A percentile compares a stretch with the other conserved stretches of the same genome.
Evolutionary conservation across 1,284 basidiomycete species (phyloP).

Genomic region (Gastroboletus turbinatus): DNA sequence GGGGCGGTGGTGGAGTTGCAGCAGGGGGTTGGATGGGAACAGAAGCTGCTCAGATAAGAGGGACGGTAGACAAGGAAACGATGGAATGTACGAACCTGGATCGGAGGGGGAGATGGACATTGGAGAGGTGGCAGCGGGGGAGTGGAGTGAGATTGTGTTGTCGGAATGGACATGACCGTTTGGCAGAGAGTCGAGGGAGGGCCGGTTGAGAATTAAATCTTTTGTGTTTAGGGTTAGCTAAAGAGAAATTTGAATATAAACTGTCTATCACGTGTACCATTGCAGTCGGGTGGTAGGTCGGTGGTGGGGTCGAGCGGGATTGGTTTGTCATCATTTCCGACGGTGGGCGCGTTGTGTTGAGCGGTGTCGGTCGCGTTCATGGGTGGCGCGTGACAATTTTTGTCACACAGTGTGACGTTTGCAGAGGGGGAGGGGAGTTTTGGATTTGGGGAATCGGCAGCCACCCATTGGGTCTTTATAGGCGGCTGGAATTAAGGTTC

Average conservation of each 20-base stretch:
- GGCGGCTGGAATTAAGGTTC: constrained; percentile 74
- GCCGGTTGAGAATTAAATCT: constrained; percentile 60
- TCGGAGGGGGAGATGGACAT: constrained; percentile 48
- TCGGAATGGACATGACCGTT: constrained; percentile 67
- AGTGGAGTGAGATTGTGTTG: constrained; percentile 41
- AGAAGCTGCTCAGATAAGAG: constrained; percentile 40
- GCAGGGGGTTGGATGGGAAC: constrained; percentile 46
- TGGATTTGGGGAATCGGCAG: constrained; percentile 70
- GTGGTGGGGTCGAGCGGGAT: constrained; percentile 29
- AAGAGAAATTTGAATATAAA: constrained; percentile 38
- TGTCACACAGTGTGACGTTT: constrained; percentile 53
- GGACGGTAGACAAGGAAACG: constrained; percentile 16
- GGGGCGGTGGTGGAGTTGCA: constrained; percentile 50
- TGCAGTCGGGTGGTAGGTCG: constrained; percentile 36
- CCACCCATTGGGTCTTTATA: constrained; percentile 73
- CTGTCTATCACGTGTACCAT: constrained; percentile 36
- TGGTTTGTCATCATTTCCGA: constrained; percentile 32
- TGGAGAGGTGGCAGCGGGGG: constrained; percentile 31
- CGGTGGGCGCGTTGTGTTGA: constrained; percentile 34
- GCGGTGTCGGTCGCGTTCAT: constrained; percentile 52
- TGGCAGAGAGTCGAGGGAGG: constrained; percentile 47
- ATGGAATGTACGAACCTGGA: constrained; percentile 44
- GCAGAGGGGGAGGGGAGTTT: constrained; percentile 54
- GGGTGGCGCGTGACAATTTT: constrained; percentile 48
- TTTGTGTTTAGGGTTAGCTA: constrained; percentile 47